Conservation (phyloP, 2,329 filamentous ascomycete species). For the Colletotrichum trifolii region DNA sequence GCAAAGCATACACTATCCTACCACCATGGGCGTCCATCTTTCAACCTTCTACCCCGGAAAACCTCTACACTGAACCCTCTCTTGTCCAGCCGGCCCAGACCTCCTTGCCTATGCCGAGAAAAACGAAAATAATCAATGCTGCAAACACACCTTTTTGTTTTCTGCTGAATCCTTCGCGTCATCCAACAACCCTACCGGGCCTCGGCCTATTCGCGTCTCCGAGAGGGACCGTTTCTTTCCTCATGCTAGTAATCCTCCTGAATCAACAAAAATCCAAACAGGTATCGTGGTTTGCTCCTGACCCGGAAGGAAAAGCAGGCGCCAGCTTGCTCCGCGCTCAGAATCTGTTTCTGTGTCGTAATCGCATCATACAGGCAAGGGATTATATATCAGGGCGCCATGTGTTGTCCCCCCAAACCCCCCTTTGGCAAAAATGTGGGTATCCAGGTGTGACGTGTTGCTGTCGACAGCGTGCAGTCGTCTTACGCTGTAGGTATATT, state of each 20-base stretch:
- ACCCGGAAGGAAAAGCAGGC: conserved; percentile 8
- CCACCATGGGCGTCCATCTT: background rate
- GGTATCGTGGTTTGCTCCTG: conserved; percentile 7
- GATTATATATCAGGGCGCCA: conserved; percentile 32
- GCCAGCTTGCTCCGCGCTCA: conserved; percentile 10
- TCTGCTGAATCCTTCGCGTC: background rate
- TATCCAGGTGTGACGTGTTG: conserved; percentile 32
- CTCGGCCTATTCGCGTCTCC: background rate
- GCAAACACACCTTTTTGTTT: conserved; percentile 14
- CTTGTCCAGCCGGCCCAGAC: background rate
- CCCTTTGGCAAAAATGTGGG: conserved; percentile 29
- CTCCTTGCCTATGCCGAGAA: background rate
- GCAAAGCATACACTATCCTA: conserved; percentile 33
- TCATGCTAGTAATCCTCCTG: conserved; percentile 1
- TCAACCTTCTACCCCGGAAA: background rate
- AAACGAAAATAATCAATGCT: background rate
- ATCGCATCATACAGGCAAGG: conserved; percentile 34
- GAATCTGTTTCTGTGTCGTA: conserved; percentile 28
- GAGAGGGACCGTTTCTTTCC: background rate
- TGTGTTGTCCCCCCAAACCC: background rate
- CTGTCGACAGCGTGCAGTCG: conserved; percentile 25
- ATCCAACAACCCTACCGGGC: conserved; percentile 2
- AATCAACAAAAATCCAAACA: conserved; percentile 14
- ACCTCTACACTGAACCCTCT: background rate
- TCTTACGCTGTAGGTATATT: conserved; percentile 36